These are phyloP conservation scores for Tinospora cordifolia DNA, from an alignment of 164 flowering plant genomes.

Conservation along the genomic window DNA sequence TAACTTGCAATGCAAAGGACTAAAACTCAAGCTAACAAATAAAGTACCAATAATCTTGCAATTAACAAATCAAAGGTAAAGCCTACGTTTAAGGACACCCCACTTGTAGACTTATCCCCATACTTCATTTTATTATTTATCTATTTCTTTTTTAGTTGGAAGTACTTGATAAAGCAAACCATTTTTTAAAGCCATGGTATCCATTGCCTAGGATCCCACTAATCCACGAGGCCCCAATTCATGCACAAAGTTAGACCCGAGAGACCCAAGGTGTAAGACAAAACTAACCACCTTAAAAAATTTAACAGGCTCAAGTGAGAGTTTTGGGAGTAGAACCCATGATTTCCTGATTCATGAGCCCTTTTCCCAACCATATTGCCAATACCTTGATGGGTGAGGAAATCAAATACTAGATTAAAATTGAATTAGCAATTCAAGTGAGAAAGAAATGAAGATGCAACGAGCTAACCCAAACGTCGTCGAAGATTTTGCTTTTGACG, in stretches of 20 bases:
- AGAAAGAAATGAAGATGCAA: neutral
- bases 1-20: neutral
- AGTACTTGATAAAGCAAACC: no score
- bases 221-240: neutral
- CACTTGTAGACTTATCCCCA: neutral
- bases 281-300: neutral
- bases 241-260: neutral
- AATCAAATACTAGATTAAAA: neutral
- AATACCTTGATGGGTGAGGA: neutral
- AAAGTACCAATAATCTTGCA: neutral
- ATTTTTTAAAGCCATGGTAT: neutral
- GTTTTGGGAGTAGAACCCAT: neutral
- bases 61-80: no score
- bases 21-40: no score
- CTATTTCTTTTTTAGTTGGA: neutral
- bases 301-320: neutral
- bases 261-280: no score
- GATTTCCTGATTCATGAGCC: neutral
- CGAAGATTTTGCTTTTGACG: conserved; percentile 84
- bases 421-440: neutral
- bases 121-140: neutral
- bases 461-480: conserved; percentile 72
- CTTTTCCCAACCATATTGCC: neutral
- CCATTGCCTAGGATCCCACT: neutral
- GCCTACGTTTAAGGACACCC: neutral